Evolutionary conservation across 1,139 yeast genomes (phyloP).

Genomic region (Saccharomycopsis hybrid): DNA sequence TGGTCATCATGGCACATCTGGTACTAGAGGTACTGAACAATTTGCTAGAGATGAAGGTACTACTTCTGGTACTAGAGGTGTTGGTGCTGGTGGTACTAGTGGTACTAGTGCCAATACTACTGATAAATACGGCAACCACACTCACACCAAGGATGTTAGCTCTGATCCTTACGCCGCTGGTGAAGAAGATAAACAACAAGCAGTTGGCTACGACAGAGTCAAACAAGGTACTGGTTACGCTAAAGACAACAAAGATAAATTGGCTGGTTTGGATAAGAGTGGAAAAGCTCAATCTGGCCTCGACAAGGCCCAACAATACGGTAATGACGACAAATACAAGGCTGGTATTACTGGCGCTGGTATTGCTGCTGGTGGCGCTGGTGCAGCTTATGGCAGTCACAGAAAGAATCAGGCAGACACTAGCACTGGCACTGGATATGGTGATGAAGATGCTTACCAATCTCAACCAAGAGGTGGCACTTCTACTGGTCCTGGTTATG

Average conservation of each 20-base stretch:
- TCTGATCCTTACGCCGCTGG: too few species aligned
- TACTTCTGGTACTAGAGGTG: neutral
- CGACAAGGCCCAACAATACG: too few species aligned
- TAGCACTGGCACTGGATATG: neutral
- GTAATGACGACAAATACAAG: neutral
- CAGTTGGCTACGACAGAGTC: too few species aligned
- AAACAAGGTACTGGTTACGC: too few species aligned
- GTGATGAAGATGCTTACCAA: neutral
- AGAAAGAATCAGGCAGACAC: neutral
- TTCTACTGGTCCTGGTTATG: neutral
- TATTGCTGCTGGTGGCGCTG: conserved; percentile 5
- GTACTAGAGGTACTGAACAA: neutral
- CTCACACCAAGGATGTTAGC: too few species aligned
- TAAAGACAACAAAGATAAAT: too few species aligned
- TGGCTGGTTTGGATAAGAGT: too few species aligned
- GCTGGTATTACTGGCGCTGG: neutral
- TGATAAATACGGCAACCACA: too few species aligned
- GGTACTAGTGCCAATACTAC: neutral
- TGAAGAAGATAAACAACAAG: neutral
- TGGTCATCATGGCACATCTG: neutral
- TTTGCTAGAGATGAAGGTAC: neutral
- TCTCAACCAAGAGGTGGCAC: neutral
- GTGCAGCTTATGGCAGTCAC: neutral
- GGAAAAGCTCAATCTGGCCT: too few species aligned
- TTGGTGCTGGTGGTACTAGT: neutral